Evolutionary conservation across 768 basidiomycete genomes (phyloP).

Genomic region (Aureoboletus auriporus): DNA sequence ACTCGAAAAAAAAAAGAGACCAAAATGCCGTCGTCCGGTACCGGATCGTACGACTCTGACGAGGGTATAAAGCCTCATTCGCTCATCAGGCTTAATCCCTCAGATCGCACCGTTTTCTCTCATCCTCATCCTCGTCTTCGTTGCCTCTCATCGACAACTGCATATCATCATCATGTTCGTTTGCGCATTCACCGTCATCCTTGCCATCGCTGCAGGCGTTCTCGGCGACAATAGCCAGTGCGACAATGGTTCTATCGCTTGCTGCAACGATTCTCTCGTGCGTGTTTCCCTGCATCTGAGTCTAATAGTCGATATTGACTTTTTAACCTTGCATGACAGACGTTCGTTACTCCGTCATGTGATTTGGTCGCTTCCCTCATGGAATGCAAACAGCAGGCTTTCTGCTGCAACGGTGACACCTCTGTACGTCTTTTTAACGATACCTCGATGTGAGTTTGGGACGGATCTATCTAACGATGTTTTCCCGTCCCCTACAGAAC

Average conservation of each 20-base stretch:
- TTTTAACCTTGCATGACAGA: no score
- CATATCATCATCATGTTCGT: conserved; percentile 11
- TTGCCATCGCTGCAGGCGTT: conserved; percentile 9
- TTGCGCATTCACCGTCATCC: conserved; percentile 6
- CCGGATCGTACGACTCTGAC: conserved; percentile 5
- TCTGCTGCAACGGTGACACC: conserved; percentile 7
- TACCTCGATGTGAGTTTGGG: background rate
- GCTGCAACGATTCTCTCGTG: conserved; percentile 3
- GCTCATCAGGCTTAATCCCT: background rate
- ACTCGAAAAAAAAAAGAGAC: conserved; percentile 9
- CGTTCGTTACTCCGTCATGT: no score
- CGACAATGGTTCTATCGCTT: background rate
- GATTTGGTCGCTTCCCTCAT: background rate
- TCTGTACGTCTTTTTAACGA: background rate
- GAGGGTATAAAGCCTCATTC: conserved; percentile 12
- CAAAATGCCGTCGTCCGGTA: conserved; percentile 14
- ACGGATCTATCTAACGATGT: background rate
- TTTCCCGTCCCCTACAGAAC: conserved; percentile 1
- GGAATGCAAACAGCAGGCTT: background rate
- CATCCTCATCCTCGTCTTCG: background rate
- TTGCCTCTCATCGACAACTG: no score
- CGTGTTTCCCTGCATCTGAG: background rate
- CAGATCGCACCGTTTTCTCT: background rate
- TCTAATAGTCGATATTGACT: background rate
- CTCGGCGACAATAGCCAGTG: conserved; percentile 6